phyloP scores from a whole-genome alignment of 2,329 filamentous ascomycete genomes.

The Diaporthe sp. region DNA sequence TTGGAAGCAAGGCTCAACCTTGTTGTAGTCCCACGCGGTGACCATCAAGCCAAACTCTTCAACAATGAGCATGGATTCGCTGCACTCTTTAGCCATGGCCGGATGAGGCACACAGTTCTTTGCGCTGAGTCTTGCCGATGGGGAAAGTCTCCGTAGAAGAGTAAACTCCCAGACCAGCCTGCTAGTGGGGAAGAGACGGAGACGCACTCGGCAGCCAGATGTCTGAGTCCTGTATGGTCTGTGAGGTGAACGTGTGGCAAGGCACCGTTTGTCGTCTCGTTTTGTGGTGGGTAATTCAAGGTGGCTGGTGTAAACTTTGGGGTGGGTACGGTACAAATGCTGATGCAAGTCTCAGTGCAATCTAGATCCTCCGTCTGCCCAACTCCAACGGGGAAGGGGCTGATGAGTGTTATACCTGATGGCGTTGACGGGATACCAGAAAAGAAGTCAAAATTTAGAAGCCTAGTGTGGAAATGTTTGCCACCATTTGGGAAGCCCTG shows the following conservation, averaged over 20 bases:
- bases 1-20: not conserved
- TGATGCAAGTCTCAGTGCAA: not conserved
- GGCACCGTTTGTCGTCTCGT: not conserved
- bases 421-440: not conserved
- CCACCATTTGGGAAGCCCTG: too few relatives aligned
- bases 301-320: not conserved
- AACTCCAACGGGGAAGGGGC: too few relatives aligned
- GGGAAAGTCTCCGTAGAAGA: not conserved
- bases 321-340: not conserved
- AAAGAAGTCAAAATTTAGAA: too few relatives aligned
- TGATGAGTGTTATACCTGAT: not conserved
- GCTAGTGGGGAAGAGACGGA: not conserved
- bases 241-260: not conserved
- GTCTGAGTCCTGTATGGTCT: not conserved
- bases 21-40: not conserved
- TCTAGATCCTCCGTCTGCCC: not conserved
- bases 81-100: not conserved
- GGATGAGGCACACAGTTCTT: not conserved
- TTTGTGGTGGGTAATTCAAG: not conserved
- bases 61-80: not conserved
- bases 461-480: too few relatives aligned
- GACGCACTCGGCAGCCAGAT: too few relatives aligned
- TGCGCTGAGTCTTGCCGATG: not conserved
- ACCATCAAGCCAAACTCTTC: not conserved
- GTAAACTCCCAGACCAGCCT: not conserved